A percentile compares a stretch with the other conserved stretches of the same genome.
These are phyloP conservation scores for Pseudogymnoascus sp. DNA, from an alignment of 2,329 filamentous ascomycete species.

Conservation along the genomic window DNA sequence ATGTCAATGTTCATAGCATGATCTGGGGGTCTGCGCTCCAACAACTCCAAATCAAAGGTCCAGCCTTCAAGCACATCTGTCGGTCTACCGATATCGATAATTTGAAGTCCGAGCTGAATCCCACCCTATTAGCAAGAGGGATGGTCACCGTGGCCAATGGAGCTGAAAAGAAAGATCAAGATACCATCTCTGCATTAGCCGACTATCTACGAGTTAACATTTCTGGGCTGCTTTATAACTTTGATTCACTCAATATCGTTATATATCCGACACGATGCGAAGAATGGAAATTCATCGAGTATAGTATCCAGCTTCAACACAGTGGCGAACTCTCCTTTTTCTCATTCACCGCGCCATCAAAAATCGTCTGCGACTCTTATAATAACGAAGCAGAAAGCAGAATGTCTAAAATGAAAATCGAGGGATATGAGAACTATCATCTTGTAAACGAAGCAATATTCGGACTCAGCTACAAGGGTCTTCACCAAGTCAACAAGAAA, in stretches of 20 bases:
- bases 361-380: not conserved
- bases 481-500: conserved; percentile 16
- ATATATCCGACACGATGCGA: conserved; percentile 22
- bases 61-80: not conserved
- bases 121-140: not conserved
- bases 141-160: not conserved
- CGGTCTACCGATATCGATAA: not conserved
- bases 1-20: not conserved
- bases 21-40: not conserved
- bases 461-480: conserved; percentile 17
- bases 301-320: not conserved
- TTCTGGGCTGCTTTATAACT: conserved; percentile 19
- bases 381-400: not conserved
- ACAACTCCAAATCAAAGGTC: not conserved
- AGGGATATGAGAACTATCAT: not conserved
- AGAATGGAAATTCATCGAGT: conserved; percentile 25
- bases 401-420: not conserved
- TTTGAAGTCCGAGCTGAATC: not conserved
- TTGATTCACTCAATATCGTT: conserved; percentile 19
- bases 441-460: conserved; percentile 18
- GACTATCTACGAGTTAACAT: conserved; percentile 19
- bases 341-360: not conserved
- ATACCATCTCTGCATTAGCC: conserved; percentile 9
- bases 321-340: not conserved
- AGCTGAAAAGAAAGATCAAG: not conserved